phyloP scores from a whole-genome alignment of 305 asterid genomes.

The Fraxinus nigra region DNA sequence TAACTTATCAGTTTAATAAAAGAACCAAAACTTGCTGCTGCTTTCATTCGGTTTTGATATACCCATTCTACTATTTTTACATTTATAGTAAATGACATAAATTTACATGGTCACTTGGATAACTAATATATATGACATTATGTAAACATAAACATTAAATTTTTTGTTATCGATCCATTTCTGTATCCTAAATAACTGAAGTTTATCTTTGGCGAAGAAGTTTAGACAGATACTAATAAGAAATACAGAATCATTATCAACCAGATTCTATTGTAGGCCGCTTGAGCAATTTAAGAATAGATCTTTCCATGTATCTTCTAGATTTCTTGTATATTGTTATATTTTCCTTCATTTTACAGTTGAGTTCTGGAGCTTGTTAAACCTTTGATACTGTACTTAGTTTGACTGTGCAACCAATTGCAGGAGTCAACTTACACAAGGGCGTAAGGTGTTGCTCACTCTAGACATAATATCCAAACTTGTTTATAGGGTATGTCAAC shows the following conservation, averaged over 20 bases:
- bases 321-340: neutral
- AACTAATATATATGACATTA: neutral
- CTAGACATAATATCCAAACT: constrained; percentile 87
- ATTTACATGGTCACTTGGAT: neutral
- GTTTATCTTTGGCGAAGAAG: neutral
- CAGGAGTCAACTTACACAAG: constrained; percentile 94
- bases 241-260: neutral
- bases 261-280: neutral
- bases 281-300: neutral
- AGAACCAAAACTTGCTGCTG: neutral
- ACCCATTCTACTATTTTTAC: neutral
- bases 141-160: neutral
- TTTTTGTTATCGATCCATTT: neutral
- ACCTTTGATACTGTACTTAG: constrained; percentile 16
- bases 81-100: neutral
- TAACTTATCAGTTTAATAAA: neutral
- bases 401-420: constrained; percentile 26
- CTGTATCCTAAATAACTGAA: neutral
- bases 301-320: neutral
- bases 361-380: constrained; percentile 16
- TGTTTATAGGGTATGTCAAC: constrained; percentile 62
- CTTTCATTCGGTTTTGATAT: neutral
- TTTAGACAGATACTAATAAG: neutral
- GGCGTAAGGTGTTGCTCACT: constrained; percentile 87
- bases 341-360: constrained; percentile 12